These are phyloP conservation scores for Trichosanthes cucumerina DNA, from an alignment of 306 rosid genomes.

Conservation along the genomic window DNA sequence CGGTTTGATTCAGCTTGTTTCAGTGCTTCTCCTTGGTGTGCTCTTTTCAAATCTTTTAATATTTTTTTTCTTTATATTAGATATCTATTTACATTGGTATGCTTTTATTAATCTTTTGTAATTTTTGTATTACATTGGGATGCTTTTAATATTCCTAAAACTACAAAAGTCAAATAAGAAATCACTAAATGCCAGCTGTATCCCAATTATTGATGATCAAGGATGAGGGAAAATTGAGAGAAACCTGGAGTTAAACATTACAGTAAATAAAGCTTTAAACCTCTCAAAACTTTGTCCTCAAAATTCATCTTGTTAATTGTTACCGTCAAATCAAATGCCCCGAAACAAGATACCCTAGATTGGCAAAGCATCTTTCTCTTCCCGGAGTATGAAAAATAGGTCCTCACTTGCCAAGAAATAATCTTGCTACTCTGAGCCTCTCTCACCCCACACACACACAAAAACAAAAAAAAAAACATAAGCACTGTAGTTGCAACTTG, in stretches of 20 bases:
- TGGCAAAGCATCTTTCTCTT: not conserved
- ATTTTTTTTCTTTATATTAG: no score
- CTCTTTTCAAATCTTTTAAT: no score
- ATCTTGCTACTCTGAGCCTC: not conserved
- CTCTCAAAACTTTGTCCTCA: not conserved
- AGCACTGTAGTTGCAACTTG: not conserved
- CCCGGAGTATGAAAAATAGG: not conserved
- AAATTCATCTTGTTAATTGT: not conserved
- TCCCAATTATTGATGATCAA: not conserved
- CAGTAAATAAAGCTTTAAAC: not conserved
- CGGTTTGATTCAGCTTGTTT: no score
- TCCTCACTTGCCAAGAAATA: not conserved
- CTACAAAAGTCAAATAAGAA: not conserved
- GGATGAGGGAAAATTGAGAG: not conserved
- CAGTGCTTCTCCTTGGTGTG: no score
- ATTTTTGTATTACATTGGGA: no score
- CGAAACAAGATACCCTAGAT: not conserved
- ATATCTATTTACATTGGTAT: no score
- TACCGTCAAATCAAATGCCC: not conserved
- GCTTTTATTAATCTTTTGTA: no score
- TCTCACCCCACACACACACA: not conserved
- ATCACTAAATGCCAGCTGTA: not conserved
- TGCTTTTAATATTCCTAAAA: not conserved
- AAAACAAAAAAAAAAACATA: not conserved
- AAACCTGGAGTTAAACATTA: not conserved